These are phyloP conservation scores for Debaryomyces robertsiae DNA, from an alignment of 1,139 yeast species.

Conservation along the genomic window DNA sequence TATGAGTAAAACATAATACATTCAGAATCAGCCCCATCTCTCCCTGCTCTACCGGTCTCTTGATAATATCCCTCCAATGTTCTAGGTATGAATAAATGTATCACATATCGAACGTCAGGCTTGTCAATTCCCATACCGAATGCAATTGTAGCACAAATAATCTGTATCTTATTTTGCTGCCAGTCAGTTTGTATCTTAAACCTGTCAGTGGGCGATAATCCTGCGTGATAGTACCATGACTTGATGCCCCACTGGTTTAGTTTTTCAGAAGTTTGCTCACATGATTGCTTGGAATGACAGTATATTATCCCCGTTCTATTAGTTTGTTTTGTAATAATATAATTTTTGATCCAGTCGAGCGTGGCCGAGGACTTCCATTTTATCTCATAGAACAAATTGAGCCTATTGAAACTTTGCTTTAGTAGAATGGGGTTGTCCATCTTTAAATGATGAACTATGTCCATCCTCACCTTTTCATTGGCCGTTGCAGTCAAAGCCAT, in stretches of 20 bases:
- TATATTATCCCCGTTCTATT: conserved; percentile 85
- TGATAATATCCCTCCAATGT: conserved; percentile 95
- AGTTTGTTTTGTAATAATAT: conserved; percentile 53
- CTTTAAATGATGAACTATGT: conserved; percentile 73
- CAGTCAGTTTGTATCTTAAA: conserved; percentile 70
- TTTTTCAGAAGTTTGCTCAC: conserved; percentile 77
- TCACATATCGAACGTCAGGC: conserved; percentile 89
- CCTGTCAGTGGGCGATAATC: conserved; percentile 80
- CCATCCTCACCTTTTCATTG: conserved; percentile 84
- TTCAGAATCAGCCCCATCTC: conserved; percentile 83
- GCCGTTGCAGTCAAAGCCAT: conserved; percentile 99
- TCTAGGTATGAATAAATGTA: conserved; percentile 87
- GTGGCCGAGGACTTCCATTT: conserved; percentile 60
- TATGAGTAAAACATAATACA: conserved; percentile 82
- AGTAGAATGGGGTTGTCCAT: conserved; percentile 57
- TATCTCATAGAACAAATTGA: conserved; percentile 81
- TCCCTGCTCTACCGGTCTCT: conserved; percentile 98
- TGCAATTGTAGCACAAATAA: conserved; percentile 95
- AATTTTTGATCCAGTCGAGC: conserved; percentile 60
- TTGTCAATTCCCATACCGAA: conserved; percentile 99
- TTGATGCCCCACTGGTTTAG: conserved; percentile 61
- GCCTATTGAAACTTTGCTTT: conserved; percentile 85
- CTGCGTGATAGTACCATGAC: conserved; percentile 89
- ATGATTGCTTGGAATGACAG: conserved; percentile 85
- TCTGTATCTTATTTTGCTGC: conserved; percentile 73